Evolutionary conservation across 2,329 filamentous ascomycete genomes (phyloP).

Genomic region (Aspergillus sp.): DNA sequence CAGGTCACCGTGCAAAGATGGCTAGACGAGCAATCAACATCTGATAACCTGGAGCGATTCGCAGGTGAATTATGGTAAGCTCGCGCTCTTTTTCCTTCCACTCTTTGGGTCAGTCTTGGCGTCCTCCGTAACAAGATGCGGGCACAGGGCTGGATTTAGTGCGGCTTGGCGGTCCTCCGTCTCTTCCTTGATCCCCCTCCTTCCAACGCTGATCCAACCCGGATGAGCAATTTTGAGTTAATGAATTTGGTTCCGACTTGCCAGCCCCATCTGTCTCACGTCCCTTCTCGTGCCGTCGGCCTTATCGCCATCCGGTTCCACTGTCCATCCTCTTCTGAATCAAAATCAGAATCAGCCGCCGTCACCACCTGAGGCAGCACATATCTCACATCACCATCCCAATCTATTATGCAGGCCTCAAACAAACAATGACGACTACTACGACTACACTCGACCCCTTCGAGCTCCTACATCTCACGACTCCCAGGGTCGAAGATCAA

Average conservation of each 20-base stretch:
- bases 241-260: not conserved
- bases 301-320: constrained; percentile 8
- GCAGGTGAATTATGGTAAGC: constrained; percentile 31
- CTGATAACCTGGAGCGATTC: constrained; percentile 18
- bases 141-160: constrained; percentile 21
- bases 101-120: constrained; percentile 1
- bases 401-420: not conserved
- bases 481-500: constrained; percentile 11
- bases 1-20: constrained; percentile 28
- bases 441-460: not conserved
- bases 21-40: constrained; percentile 25
- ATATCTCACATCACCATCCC: not conserved
- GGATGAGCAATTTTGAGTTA: constrained; percentile 4
- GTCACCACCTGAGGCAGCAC: not conserved
- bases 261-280: constrained; percentile 31
- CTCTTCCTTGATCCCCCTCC: not conserved
- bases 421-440: not conserved
- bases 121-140: constrained; percentile 11
- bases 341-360: not conserved
- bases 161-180: constrained; percentile 13
- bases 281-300: constrained; percentile 18
- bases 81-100: not conserved
- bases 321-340: not conserved
- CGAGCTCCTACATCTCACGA: not conserved
- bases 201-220: constrained; percentile 13